A percentile compares a stretch with the other conserved stretches of the same genome.
Evolutionary conservation across 2,329 filamentous ascomycete genomes (phyloP).

Genomic region (Aurifilum marmelostoma): DNA sequence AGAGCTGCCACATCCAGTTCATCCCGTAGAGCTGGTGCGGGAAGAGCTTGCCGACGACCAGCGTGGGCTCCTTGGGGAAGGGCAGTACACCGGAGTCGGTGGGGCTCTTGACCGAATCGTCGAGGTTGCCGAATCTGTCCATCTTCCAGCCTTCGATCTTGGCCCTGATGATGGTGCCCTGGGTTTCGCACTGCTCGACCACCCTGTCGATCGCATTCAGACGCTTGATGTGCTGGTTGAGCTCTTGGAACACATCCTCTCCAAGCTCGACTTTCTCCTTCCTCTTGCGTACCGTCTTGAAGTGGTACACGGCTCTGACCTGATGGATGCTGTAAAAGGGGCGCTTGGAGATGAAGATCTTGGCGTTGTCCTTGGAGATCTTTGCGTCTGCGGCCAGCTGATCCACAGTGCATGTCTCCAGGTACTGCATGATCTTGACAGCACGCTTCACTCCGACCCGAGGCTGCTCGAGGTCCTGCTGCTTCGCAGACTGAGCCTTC

Average conservation of each 20-base stretch:
- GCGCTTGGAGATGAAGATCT: constrained; percentile 70
- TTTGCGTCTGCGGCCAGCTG: constrained; percentile 83
- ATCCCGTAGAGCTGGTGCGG: constrained; percentile 93
- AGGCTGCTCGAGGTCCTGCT: constrained; percentile 26
- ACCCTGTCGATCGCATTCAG: constrained; percentile 84
- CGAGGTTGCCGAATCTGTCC: constrained; percentile 49
- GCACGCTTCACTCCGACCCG: constrained; percentile 39
- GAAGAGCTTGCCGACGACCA: constrained; percentile 84
- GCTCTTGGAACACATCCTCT: constrained; percentile 53
- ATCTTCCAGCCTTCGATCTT: constrained; percentile 54
- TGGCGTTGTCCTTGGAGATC: constrained; percentile 70
- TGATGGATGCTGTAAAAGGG: constrained; percentile 72
- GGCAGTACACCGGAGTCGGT: constrained; percentile 47
- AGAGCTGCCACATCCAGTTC: constrained; percentile 90
- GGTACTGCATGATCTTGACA: constrained; percentile 69
- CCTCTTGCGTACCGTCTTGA: constrained; percentile 47
- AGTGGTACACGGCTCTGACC: constrained; percentile 60
- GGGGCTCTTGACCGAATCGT: constrained; percentile 36
- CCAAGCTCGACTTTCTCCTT: constrained; percentile 54
- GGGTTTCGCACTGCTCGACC: constrained; percentile 72
- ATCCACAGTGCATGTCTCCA: constrained; percentile 77
- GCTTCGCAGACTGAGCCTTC: constrained; percentile 40
- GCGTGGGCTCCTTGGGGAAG: constrained; percentile 66
- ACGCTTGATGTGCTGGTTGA: constrained; percentile 74
- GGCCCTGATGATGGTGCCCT: constrained; percentile 62